These are phyloP conservation scores for Xylaria sp. DNA, from an alignment of 2,329 filamentous ascomycete genomes.

Conservation along the genomic window DNA sequence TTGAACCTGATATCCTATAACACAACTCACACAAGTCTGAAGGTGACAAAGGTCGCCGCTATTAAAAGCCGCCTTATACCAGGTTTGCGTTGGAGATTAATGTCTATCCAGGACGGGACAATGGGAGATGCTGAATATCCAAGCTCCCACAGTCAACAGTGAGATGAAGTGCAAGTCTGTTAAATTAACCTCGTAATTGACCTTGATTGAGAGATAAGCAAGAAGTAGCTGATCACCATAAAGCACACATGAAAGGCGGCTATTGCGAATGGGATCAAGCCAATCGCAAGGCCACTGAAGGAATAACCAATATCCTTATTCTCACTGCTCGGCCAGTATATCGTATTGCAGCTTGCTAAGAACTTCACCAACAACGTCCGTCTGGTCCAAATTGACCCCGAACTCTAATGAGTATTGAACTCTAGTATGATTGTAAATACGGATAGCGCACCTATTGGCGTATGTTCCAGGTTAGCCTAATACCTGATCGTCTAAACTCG, in stretches of 20 bases:
- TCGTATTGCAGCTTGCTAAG: too few species aligned
- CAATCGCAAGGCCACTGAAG: background rate
- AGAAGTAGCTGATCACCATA: background rate
- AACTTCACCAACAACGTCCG: too few species aligned
- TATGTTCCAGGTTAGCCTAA: background rate
- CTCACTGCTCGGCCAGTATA: too few species aligned
- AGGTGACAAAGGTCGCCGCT: background rate
- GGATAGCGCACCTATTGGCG: background rate
- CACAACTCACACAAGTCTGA: background rate
- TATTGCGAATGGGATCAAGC: background rate
- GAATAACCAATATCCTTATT: too few species aligned
- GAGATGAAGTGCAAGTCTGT: background rate
- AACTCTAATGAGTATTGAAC: background rate
- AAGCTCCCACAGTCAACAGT: background rate
- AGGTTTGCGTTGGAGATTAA: background rate
- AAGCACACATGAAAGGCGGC: background rate
- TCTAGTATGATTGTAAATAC: fast-evolving
- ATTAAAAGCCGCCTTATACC: background rate
- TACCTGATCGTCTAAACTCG: background rate
- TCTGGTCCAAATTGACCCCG: too few species aligned
- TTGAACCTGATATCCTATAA: background rate
- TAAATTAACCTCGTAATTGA: background rate
- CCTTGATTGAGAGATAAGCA: background rate
- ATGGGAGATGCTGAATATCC: background rate
- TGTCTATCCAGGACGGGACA: background rate